Conservation (phyloP, 192 early-diverging fungal genomes). For the Dispira simplex region DNA sequence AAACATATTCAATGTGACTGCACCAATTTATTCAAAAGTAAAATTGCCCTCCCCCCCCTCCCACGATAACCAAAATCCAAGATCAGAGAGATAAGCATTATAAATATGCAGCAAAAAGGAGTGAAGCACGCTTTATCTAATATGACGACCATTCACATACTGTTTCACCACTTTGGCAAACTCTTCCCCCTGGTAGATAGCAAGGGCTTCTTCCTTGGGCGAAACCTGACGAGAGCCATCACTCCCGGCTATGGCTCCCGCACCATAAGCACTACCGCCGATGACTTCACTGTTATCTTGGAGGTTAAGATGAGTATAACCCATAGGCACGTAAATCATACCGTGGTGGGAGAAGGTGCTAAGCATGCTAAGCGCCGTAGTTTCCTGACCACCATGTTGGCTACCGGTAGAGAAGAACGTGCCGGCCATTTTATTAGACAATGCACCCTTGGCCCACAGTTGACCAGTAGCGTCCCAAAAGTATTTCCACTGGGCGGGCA, state of each 20-base stretch:
- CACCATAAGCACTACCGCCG: slow-evolving; percentile 38
- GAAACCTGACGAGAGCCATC: slow-evolving; percentile 21
- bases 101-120: too few relatives aligned
- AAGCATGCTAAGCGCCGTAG: slow-evolving; percentile 21
- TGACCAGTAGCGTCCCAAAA: slow-evolving; percentile 48
- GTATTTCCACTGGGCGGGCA: slow-evolving; percentile 61
- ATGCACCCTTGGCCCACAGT: slow-evolving; percentile 24
- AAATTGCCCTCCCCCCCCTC: too few relatives aligned
- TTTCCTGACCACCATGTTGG: slow-evolving; percentile 28
- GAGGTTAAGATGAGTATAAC: slow-evolving; percentile 17
- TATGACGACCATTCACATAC: slow-evolving; percentile 11
- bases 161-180: slow-evolving; percentile 21
- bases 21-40: too few relatives aligned
- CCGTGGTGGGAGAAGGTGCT: slow-evolving; percentile 29
- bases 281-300: slow-evolving; percentile 26
- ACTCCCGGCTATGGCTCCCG: slow-evolving; percentile 21
- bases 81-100: too few relatives aligned
- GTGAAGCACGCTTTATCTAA: too few relatives aligned
- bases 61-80: too few relatives aligned
- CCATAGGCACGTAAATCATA: slow-evolving; percentile 34
- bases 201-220: slow-evolving; percentile 31
- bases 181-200: slow-evolving; percentile 21
- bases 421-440: slow-evolving; percentile 24
- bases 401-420: slow-evolving; percentile 22
- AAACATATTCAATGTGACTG: too few relatives aligned